Evolutionary conservation across 805 yeast genomes (phyloP), one percentile per base, ranked within the genome.

Genomic region (Yueomyces sp.): DNA sequence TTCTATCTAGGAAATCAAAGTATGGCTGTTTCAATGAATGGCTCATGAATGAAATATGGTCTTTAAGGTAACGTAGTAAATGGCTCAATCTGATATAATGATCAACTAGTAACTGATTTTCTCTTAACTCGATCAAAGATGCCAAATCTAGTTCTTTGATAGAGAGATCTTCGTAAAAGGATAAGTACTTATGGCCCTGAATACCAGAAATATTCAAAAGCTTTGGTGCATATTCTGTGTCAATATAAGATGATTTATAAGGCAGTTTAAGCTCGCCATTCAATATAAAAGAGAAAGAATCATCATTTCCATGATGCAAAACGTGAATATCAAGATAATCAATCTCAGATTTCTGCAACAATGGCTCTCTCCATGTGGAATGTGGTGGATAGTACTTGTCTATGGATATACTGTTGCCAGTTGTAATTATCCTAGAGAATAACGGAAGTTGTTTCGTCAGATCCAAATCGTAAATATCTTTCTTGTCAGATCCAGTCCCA

Each of bases 1-100:
- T 31, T 8, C 47, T 48, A 0, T 45, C 42, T n/a, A 54, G 19
- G 36, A 60, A 57, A 4, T 45, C 48, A 19, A 37, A 26, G 42
- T 48, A 59, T 2, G 62, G 59, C 19, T 42, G 40, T 7, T 52
- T 40, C 7, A 52, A 39, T 9, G 52, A 53, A n/a, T 48, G 44
- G 29, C 39, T 44, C 19, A 56, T 46, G 5, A 54, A 9, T 8
- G 46, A 48, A 12, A 51, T 39, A 43, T 56, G 59, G 11, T 52
- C 50, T 12, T 39, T 40, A 3, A 57, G 19, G 31, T 51, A 52
- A 30, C 43, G 40, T 28, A 37, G 26, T 30, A 50, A 41, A 40
- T 52, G 53, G 29, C 44, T 44, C 37, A 54, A 37, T 28, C 40
- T 36, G 19, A 49, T 36, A 19, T 48, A 37, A 19, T 39, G 40